Evolutionary conservation across 2,329 filamentous ascomycete genomes (phyloP).

Genomic region (Tolypocladium album): DNA sequence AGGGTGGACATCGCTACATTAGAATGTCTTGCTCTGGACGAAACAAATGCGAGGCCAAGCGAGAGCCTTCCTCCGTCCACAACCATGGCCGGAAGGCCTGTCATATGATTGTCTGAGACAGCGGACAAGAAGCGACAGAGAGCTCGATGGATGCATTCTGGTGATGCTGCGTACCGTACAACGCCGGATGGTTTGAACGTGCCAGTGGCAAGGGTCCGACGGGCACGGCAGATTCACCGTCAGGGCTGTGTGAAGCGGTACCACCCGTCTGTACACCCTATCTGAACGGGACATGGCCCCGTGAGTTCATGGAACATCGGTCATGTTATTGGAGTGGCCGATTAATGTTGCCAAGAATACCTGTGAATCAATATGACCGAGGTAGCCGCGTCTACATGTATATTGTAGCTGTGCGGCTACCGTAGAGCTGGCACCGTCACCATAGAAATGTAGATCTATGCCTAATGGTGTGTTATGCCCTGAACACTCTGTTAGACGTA

Average conservation of each 20-base stretch:
- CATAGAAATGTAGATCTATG: no score
- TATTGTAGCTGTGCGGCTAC: no score
- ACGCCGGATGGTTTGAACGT: slow-evolving; percentile 1
- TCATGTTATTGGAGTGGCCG: background rate
- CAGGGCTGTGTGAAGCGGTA: background rate
- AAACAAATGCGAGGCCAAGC: background rate
- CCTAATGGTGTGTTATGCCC: no score
- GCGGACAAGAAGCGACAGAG: background rate
- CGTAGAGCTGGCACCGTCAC: no score
- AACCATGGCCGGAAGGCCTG: background rate
- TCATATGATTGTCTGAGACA: background rate
- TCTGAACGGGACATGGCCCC: background rate
- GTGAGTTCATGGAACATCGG: background rate
- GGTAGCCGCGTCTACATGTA: no score
- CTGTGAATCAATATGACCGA: background rate
- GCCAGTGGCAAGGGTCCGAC: background rate
- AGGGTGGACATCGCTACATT: background rate
- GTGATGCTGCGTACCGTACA: slow-evolving; percentile 1
- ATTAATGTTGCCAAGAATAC: background rate
- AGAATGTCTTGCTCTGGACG: background rate
- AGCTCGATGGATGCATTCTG: background rate
- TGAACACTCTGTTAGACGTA: no score
- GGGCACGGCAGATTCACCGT: background rate
- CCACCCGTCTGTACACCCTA: background rate
- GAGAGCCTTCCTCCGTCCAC: background rate